Evolutionary conservation across 1,284 basidiomycete species (phyloP).

Genomic region (Leccinum pallidistipes): DNA sequence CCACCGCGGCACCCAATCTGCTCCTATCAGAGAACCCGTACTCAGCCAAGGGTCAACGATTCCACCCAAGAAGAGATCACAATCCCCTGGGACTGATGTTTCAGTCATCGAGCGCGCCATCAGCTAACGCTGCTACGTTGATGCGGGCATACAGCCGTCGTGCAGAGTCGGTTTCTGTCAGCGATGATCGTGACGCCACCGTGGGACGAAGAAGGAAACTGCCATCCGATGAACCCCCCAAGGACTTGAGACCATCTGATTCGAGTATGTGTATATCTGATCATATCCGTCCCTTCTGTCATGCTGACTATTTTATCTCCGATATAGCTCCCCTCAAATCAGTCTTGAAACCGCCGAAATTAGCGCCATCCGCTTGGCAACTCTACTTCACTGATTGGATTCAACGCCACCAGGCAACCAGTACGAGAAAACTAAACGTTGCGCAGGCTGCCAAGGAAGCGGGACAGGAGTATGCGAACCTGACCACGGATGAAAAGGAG

Average conservation of each 20-base stretch:
- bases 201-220: conserved; percentile 63
- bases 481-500: conserved; percentile 82
- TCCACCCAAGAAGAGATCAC: conserved; percentile 40
- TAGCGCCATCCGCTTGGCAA: conserved; percentile 95
- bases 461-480: conserved; percentile 83
- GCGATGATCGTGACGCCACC: conserved; percentile 69
- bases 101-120: conserved; percentile 73
- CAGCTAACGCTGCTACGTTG: conserved; percentile 45
- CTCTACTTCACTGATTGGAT: conserved; percentile 97
- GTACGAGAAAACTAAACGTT: conserved; percentile 86
- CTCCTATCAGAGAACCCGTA: conserved; percentile 44
- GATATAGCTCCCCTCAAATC: conserved; percentile 58
- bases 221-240: conserved; percentile 44
- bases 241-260: conserved; percentile 23
- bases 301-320: conserved; percentile 19
- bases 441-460: conserved; percentile 96
- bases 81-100: conserved; percentile 62
- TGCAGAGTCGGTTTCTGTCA: conserved; percentile 60
- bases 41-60: conserved; percentile 32
- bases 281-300: too few species aligned
- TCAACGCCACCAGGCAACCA: conserved; percentile 80
- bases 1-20: conserved; percentile 41
- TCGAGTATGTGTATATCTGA: too few species aligned
- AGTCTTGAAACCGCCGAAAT: conserved; percentile 85
- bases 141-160: conserved; percentile 61